phyloP scores from a whole-genome alignment of 331 rosid genomes.

The Stylosanthes scabra region DNA sequence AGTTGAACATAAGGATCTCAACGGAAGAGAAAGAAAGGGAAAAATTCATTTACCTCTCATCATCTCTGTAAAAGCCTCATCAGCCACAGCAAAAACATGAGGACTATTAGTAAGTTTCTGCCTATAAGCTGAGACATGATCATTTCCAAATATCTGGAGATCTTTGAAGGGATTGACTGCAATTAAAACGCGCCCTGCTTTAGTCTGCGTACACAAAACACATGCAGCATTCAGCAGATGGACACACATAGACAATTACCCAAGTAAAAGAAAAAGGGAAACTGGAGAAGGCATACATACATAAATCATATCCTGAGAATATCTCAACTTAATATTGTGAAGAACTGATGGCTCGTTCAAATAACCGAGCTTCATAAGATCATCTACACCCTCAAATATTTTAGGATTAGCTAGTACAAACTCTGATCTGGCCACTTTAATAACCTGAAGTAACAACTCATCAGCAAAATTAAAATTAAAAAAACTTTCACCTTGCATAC shows the following conservation, averaged over 20 bases:
- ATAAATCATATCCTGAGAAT: conserved; percentile 75
- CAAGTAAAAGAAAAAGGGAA: conserved; percentile 2
- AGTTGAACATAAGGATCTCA: conserved; percentile 25
- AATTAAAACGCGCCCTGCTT: conserved; percentile 88
- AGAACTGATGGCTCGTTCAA: conserved; percentile 91
- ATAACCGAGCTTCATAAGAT: conserved; percentile 83
- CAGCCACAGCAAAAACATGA: conserved; percentile 72
- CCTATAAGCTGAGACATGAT: conserved; percentile 57
- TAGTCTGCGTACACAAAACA: conserved; percentile 66
- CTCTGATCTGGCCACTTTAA: conserved; percentile 66
- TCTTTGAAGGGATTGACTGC: conserved; percentile 87
- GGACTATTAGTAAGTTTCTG: conserved; percentile 60
- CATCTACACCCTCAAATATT: conserved; percentile 72
- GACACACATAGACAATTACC: conserved; percentile 35
- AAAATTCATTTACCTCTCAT: conserved; percentile 62
- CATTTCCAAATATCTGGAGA: conserved; percentile 63
- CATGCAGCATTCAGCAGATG: conserved; percentile 32
- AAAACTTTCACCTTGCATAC: conserved; percentile 34
- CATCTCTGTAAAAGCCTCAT: conserved; percentile 79
- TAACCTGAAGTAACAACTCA: conserved; percentile 62
- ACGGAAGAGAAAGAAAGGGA: conserved; percentile 29
- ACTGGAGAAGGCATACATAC: conserved; percentile 59
- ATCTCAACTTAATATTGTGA: conserved; percentile 73
- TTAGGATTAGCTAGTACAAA: conserved; percentile 90
- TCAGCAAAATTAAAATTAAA: conserved; percentile 14